phyloP scores from a whole-genome alignment of 768 basidiomycete species.

The Auricularia cornea region DNA sequence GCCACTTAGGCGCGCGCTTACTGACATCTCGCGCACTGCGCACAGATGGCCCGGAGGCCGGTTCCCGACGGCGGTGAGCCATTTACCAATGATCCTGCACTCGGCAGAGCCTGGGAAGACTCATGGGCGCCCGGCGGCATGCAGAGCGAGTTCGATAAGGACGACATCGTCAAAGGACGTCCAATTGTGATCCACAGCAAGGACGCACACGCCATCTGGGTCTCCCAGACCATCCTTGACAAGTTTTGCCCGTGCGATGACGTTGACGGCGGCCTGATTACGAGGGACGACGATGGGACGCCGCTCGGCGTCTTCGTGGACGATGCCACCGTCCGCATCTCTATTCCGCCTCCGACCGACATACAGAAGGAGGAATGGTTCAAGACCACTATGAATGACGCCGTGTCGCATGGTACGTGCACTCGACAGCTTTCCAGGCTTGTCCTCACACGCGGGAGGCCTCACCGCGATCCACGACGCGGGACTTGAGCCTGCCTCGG shows the following conservation, averaged over 20 bases:
- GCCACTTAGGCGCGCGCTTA: not conserved
- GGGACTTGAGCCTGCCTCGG: slow-evolving; percentile 35
- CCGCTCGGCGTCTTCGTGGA: slow-evolving; percentile 83
- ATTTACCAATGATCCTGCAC: not conserved
- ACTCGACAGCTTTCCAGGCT: not conserved
- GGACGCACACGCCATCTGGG: slow-evolving; percentile 84
- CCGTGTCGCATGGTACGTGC: slow-evolving; percentile 51
- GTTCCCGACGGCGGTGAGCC: slow-evolving; percentile 66
- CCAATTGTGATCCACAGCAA: slow-evolving; percentile 69
- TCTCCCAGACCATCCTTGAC: slow-evolving; percentile 61
- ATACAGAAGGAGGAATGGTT: slow-evolving; percentile 52
- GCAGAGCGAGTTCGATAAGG: slow-evolving; percentile 41
- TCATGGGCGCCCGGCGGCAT: slow-evolving; percentile 27
- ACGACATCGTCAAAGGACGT: slow-evolving; percentile 39
- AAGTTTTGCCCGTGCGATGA: slow-evolving; percentile 16
- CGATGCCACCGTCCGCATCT: slow-evolving; percentile 75
- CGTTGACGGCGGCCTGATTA: slow-evolving; percentile 69
- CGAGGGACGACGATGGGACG: slow-evolving; percentile 50
- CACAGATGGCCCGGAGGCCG: slow-evolving; percentile 44
- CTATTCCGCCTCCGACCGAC: slow-evolving; percentile 53
- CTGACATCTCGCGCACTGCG: not conserved
- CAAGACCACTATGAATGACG: slow-evolving; percentile 55
- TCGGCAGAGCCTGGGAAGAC: slow-evolving; percentile 22
- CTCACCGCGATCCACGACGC: slow-evolving; percentile 89
- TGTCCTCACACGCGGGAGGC: not conserved